phyloP scores from a whole-genome alignment of 2,329 filamentous ascomycete species.

The Celoporthe dispersa region DNA sequence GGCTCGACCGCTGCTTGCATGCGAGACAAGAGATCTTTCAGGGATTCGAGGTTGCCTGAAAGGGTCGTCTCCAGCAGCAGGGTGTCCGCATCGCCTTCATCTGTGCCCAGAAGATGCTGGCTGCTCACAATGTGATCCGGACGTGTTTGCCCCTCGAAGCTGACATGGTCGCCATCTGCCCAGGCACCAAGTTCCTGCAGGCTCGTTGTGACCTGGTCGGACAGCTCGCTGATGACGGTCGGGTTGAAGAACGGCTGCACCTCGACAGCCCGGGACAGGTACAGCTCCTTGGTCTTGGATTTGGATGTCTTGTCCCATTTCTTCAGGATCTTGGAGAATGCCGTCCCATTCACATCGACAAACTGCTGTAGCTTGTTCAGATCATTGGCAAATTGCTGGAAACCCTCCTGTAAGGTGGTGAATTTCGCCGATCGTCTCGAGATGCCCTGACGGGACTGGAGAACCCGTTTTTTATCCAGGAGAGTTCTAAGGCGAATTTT shows the following conservation, averaged over 20 bases:
- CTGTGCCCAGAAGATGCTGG: constrained; percentile 70
- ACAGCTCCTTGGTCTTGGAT: constrained; percentile 97
- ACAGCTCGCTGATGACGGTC: constrained; percentile 93
- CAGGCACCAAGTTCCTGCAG: constrained; percentile 92
- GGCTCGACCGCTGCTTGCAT: constrained; percentile 56
- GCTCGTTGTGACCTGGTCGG: constrained; percentile 96
- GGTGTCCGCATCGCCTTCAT: constrained; percentile 88
- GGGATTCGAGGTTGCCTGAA: constrained; percentile 74
- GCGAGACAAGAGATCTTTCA: constrained; percentile 80
- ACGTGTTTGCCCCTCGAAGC: constrained; percentile 62
- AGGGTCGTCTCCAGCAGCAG: constrained; percentile 87
- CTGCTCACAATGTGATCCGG: constrained; percentile 68
- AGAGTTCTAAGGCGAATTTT: constrained; percentile 91
- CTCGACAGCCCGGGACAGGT: constrained; percentile 92
- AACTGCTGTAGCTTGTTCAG: constrained; percentile 98
- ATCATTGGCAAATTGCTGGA: constrained; percentile 95
- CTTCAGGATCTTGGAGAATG: constrained; percentile 97
- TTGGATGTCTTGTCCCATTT: constrained; percentile 99
- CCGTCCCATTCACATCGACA: constrained; percentile 96
- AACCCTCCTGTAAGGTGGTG: constrained; percentile 92
- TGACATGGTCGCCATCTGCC: constrained; percentile 94
- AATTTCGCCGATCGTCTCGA: constrained; percentile 92
- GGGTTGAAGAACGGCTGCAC: constrained; percentile 98
- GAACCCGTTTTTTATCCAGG: constrained; percentile 90
- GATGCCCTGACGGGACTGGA: constrained; percentile 79